Base-by-base conservation (phyloP, 176 grass and related monocot species). In the Luzula sylvatica region DNA sequence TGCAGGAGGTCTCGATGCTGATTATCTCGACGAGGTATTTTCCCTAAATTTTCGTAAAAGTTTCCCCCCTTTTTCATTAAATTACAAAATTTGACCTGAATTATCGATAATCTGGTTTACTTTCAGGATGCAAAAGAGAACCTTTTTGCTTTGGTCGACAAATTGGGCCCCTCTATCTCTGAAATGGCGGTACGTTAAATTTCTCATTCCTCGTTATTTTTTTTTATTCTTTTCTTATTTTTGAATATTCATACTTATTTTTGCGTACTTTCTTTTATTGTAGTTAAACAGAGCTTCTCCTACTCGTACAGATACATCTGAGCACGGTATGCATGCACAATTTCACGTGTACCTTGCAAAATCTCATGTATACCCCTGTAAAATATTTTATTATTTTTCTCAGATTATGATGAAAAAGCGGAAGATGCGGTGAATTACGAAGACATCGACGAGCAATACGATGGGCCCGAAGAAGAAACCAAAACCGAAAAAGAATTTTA, bases 361-460 rank as follows among this genome's bases (percentile, higher is more conserved):
- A 60, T 25, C 56, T 42, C 35, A 23, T 22, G 38, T n/a, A 44
- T 14, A 19, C 40, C 3, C 35, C 54, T 18, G 39, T 38, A 8
- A 38, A 23, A 23, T 42, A 43, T 60, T 7, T 60, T 60, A 61
- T 43, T 74, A 45, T n/a, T 62, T 81, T 79, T 40, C 30, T 55
- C 62, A 96, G 90, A 96, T 73, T 96, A 96, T 56, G 84, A 89
- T 74, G 90, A 88, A 71, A 96, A 96, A 63, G 90, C 81, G 59
- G 90, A 96, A 66, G 90, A 96, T 70, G 90, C 90, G 70, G 65
- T 96, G 46, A 74, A 96, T 65, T 96, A 96, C 68, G 84, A 89
- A 86, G 90, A 89, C 68, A 89, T 96, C 55, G 90, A 96, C 75
- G 90, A 96, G 70, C 77, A 89, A 63, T 96, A 96, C 79, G 90